Evolutionary conservation across 345 rosid species (phyloP), one percentile per base, ranked within the genome.

Genomic region (Ceriops tagal): DNA sequence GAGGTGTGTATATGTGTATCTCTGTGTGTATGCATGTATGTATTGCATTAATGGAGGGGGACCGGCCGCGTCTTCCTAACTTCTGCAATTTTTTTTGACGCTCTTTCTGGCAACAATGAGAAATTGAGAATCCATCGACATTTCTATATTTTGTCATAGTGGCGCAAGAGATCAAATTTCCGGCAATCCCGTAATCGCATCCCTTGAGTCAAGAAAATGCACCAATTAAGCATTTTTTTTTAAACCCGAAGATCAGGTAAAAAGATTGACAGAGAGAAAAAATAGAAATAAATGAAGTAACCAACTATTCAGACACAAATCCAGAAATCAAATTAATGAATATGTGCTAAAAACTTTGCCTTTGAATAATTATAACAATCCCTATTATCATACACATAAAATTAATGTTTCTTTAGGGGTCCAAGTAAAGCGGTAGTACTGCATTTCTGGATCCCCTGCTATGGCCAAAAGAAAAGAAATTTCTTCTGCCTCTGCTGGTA

Each of bases 381-480:
- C 65, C 78, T 82, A 53, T 73, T 62, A 57, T 72, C 35, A 34
- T 39, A 51, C 37, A 73, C 64, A 61, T 61, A 19, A 71, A 62
- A 65, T 3, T 4, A 34, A 63, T 53, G 13, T 46, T 55, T 32
- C 31, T 58, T 73, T 75, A 83, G 56, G 95, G 84, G 30, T 88
- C 87, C 70, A 82, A 81, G 76, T 82, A 78, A 59, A 89, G 76
- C 52, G 97, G 93, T 69, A 83, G 80, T 53, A 87, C 66, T 11
- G 91, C 78, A 78, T 79, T 92, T 80, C 84, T 85, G 58, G 90
- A 85, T 64, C 84, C 86, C 74, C 87, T 81, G 71, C 87, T 83
- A 34, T 89, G 85, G 6, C 92, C 89, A 76, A 87, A 90, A 28
- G 89, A 80, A 73, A 90, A 92, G 78, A 88, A 88, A 68, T 81